These are phyloP conservation scores for Kregervanrija fluxuum DNA, from an alignment of 805 yeast genomes.

Conservation along the genomic window DNA sequence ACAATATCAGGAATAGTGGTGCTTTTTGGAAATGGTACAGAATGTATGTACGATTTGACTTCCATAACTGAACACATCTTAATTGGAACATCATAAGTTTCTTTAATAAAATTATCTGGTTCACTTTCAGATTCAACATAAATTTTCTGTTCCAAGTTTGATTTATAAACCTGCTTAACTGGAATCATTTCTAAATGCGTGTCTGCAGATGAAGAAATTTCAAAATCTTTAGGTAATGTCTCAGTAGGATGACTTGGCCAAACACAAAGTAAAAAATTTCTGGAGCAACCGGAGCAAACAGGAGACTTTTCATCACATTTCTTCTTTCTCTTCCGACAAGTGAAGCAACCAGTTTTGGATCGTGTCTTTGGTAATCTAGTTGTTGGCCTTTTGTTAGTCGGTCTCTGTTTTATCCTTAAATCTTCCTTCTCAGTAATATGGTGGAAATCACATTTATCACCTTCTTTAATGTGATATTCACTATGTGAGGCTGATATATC, in stretches of 20 bases:
- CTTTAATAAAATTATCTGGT: background rate
- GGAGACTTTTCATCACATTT: slow-evolving; percentile 30
- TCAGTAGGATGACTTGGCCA: slow-evolving; percentile 25
- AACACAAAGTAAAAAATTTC: slow-evolving; percentile 27
- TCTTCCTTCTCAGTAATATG: no score
- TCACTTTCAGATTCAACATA: background rate
- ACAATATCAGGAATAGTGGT: slow-evolving; percentile 7
- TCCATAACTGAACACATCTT: slow-evolving; percentile 23
- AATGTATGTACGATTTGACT: slow-evolving; percentile 18
- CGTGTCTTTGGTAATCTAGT: slow-evolving; percentile 16
- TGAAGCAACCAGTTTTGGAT: slow-evolving; percentile 30
- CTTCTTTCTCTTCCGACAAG: slow-evolving; percentile 32
- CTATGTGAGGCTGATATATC: no score
- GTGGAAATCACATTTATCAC: no score
- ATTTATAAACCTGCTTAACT: no score
- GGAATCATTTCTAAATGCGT: no score
- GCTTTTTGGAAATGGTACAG: slow-evolving; percentile 7
- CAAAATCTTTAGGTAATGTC: slow-evolving; percentile 22
- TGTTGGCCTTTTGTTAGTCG: background rate
- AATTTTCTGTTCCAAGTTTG: no score
- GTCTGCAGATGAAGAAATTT: slow-evolving; percentile 16
- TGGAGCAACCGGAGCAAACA: slow-evolving; percentile 28
- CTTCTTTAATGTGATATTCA: no score
- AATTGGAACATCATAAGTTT: slow-evolving; percentile 15
- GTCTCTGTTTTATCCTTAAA: background rate